Evolutionary conservation across 139 green algal genomes (phyloP).

Genomic region (Asterochloris erici): DNA sequence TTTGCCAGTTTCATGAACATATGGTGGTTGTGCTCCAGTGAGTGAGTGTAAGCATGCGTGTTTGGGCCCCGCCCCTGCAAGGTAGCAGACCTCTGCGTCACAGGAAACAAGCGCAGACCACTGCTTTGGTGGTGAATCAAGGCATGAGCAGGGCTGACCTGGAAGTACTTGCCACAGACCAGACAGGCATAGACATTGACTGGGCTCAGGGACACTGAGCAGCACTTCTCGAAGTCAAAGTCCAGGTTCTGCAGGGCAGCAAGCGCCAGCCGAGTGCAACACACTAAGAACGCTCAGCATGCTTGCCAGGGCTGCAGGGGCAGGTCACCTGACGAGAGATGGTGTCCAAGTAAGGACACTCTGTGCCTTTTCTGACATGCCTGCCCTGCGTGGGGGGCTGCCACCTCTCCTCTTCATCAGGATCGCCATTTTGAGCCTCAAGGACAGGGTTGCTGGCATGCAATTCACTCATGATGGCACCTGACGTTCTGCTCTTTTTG

Average conservation of each 20-base stretch:
- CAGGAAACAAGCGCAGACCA: not conserved
- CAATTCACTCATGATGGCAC: too few relatives aligned
- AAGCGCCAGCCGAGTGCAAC: not conserved
- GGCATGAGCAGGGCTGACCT: constrained; percentile 41
- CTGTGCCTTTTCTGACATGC: constrained; percentile 40
- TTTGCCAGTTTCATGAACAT: constrained; percentile 96
- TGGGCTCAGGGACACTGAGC: constrained; percentile 83
- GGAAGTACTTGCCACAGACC: constrained; percentile 98
- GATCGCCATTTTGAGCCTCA: not conserved
- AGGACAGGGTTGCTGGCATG: not conserved
- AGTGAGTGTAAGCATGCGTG: constrained; percentile 93
- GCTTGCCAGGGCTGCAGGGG: not conserved
- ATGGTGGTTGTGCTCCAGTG: constrained; percentile 88
- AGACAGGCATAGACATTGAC: constrained; percentile 98
- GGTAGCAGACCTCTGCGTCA: too few relatives aligned
- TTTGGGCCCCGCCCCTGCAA: constrained; percentile 73
- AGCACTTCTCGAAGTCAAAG: constrained; percentile 99
- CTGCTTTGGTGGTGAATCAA: not conserved
- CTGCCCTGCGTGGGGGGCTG: not conserved
- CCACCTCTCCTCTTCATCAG: not conserved
- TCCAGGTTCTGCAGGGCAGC: constrained; percentile 76
- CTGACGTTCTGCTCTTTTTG: too few relatives aligned
- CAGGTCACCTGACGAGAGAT: constrained; percentile 71
- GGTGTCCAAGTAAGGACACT: constrained; percentile 98
- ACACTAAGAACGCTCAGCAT: not conserved